Conservation (phyloP, 306 rosid genomes). For the Oxytropis ochrocephala region DNA sequence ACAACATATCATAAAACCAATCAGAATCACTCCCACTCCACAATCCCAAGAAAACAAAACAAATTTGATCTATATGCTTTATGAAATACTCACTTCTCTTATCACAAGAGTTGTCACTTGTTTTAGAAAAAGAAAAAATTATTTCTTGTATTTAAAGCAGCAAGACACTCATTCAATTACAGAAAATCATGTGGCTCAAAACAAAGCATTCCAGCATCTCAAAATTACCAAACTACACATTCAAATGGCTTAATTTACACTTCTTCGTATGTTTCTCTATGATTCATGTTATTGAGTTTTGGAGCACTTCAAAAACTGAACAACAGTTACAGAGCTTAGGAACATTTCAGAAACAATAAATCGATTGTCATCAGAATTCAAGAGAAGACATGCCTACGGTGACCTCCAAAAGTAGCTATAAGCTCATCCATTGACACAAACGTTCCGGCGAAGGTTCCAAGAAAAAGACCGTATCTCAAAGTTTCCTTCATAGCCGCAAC, state of each 20-base stretch:
- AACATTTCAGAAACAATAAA: neutral
- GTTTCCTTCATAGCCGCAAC: conserved; percentile 75
- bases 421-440: conserved; percentile 83
- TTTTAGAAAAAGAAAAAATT: neutral
- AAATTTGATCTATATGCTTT: neutral
- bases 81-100: neutral
- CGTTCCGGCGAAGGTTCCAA: conserved; percentile 87
- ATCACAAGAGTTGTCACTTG: too few relatives aligned
- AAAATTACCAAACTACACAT: neutral
- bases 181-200: neutral
- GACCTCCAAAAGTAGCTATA: conserved; percentile 67
- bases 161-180: neutral
- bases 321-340: neutral
- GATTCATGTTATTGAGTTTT: neutral
- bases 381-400: conserved; percentile 70
- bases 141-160: neutral
- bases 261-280: neutral
- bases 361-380: neutral
- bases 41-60: neutral
- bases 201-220: neutral
- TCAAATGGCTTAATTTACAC: neutral
- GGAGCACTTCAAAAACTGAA: neutral
- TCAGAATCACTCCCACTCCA: conserved; percentile 21
- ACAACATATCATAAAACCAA: conserved; percentile 25
- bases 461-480: conserved; percentile 82